Evolutionary conservation across 768 basidiomycete species (phyloP).

Genomic region (Tricholoma terreum): DNA sequence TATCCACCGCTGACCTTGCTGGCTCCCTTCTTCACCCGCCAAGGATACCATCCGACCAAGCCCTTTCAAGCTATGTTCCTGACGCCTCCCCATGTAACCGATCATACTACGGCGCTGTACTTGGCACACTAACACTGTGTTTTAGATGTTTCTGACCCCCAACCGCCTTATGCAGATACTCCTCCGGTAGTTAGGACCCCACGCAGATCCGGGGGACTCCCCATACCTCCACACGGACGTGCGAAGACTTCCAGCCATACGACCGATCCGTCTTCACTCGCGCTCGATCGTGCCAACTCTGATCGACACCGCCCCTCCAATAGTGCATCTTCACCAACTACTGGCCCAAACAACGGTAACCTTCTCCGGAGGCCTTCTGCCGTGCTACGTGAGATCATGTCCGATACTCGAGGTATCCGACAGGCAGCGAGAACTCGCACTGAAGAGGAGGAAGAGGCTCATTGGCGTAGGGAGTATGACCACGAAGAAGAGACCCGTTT

Average conservation of each 20-base stretch:
- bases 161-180: neutral
- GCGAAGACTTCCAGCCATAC: neutral
- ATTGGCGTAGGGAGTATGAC: conserved; percentile 40
- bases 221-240: neutral
- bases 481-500: conserved; percentile 76
- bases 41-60: neutral
- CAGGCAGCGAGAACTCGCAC: neutral
- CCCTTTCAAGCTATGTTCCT: neutral
- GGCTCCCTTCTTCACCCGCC: neutral
- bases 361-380: conserved; percentile 15
- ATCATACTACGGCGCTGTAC: neutral
- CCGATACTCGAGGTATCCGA: conserved; percentile 5
- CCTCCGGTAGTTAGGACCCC: neutral
- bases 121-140: neutral
- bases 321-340: neutral
- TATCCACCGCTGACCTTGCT: neutral
- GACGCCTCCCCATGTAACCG: neutral
- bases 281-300: conserved; percentile 6
- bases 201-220: neutral
- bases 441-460: conserved; percentile 48
- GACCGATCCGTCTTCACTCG: neutral
- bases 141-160: neutral
- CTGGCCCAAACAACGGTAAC: conserved; percentile 14
- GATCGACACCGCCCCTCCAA: conserved; percentile 8
- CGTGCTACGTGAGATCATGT: conserved; percentile 13